Conservation (phyloP, 2,329 filamentous ascomycete genomes). For the Botrytis pseudocinerea region DNA sequence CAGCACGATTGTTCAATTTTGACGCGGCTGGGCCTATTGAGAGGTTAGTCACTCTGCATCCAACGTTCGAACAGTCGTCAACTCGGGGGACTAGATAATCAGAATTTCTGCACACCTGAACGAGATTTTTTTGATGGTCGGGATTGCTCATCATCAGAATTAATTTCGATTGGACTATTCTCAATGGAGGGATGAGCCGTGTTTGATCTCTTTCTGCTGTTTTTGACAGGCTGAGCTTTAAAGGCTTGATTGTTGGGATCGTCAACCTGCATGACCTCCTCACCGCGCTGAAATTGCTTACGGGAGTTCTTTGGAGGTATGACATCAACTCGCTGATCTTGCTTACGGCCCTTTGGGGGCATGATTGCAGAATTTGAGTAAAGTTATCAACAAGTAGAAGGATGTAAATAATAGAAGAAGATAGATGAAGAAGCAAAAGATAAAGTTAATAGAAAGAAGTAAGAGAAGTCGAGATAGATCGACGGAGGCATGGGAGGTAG, state of each 20-base stretch:
- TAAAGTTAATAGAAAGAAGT: background rate
- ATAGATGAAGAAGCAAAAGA: background rate
- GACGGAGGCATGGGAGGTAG: background rate
- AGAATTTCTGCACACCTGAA: background rate
- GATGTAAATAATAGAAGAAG: background rate
- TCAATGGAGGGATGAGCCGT: background rate
- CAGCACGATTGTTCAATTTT: background rate
- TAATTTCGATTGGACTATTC: background rate
- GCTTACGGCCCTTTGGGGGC: background rate
- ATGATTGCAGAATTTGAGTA: background rate
- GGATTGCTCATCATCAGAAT: background rate
- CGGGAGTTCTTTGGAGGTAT: too few relatives aligned
- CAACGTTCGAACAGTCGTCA: accelerated
- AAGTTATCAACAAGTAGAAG: background rate
- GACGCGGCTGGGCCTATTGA: background rate
- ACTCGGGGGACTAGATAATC: too few relatives aligned
- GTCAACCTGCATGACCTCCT: background rate
- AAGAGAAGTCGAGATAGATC: background rate
- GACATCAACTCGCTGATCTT: background rate
- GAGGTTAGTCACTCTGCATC: background rate
- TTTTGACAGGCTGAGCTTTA: background rate
- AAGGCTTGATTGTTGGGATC: background rate
- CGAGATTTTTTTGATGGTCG: background rate
- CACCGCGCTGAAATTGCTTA: background rate
- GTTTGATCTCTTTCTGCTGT: background rate